Conservation (phyloP, 139 green algal species). For the Micractinium conductrix region DNA sequence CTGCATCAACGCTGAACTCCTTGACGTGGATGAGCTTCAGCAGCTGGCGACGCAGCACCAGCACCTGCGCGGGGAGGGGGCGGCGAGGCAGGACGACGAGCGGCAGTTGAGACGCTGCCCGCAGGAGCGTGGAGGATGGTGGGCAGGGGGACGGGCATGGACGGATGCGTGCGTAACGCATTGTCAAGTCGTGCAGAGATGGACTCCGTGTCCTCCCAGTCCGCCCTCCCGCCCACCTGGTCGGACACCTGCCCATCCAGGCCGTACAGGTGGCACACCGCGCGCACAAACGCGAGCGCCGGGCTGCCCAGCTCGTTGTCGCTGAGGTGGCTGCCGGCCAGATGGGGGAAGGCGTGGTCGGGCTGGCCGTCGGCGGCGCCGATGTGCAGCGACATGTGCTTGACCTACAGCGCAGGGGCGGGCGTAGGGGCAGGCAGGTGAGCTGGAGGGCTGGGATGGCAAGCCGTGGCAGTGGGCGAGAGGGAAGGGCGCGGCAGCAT, state of each 20-base stretch:
- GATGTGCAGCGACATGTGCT: slow-evolving; percentile 45
- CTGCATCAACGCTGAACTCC: slow-evolving; percentile 82
- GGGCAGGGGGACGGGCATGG: neutral
- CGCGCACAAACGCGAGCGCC: slow-evolving; percentile 86
- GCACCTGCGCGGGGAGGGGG: slow-evolving; percentile 43
- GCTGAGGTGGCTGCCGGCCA: slow-evolving; percentile 80
- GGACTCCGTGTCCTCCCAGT: no score
- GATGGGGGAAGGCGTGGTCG: slow-evolving; percentile 77
- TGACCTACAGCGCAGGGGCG: neutral
- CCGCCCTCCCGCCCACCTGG: slow-evolving; percentile 40
- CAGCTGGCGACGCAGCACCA: slow-evolving; percentile 81
- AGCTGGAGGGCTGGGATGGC: neutral
- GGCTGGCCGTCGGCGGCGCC: slow-evolving; percentile 50
- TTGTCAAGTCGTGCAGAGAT: no score
- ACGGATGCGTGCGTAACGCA: neutral
- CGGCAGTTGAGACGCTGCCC: no score
- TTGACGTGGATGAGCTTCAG: slow-evolving; percentile 81
- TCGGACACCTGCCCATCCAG: slow-evolving; percentile 73
- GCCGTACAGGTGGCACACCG: slow-evolving; percentile 74
- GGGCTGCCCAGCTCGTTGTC: slow-evolving; percentile 76
- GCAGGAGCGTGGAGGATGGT: neutral
- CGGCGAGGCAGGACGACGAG: no score
- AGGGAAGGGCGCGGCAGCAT: neutral
- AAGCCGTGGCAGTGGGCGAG: neutral
- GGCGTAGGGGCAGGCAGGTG: neutral